Evolutionary conservation across 371 early-diverging fungal species (phyloP).

Genomic region (Homolaphlyctis polyrhiza): DNA sequence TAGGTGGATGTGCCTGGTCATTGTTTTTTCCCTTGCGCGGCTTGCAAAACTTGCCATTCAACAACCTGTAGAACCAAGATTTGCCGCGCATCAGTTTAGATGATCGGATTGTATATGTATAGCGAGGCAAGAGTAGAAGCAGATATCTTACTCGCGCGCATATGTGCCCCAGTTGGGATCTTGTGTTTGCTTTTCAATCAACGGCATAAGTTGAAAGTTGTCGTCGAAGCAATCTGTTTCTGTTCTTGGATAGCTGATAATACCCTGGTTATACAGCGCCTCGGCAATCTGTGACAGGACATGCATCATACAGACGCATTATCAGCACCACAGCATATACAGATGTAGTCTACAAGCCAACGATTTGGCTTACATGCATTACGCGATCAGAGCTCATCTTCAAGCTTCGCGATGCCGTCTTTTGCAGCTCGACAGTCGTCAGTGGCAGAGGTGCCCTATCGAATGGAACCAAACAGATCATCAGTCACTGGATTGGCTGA

Average conservation of each 20-base stretch:
- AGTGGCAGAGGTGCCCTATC: slow-evolving; percentile 80
- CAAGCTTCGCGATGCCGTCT: slow-evolving; percentile 67
- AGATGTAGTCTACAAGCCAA: too few relatives aligned
- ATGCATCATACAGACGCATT: not conserved
- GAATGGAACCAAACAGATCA: not conserved
- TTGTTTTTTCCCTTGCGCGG: slow-evolving; percentile 91
- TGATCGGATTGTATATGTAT: not conserved
- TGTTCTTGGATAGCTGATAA: slow-evolving; percentile 98
- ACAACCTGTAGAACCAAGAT: slow-evolving; percentile 57
- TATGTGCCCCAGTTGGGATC: slow-evolving; percentile 62
- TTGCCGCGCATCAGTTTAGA: not conserved
- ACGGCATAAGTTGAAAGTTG: slow-evolving; percentile 65
- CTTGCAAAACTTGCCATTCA: slow-evolving; percentile 65
- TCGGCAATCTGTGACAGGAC: slow-evolving; percentile 81
- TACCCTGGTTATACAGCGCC: slow-evolving; percentile 77
- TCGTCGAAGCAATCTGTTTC: slow-evolving; percentile 94
- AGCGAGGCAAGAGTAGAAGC: not conserved
- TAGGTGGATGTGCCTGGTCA: slow-evolving; percentile 99
- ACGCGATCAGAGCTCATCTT: slow-evolving; percentile 73
- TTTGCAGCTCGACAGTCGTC: slow-evolving; percentile 95
- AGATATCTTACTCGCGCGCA: slow-evolving; percentile 56
- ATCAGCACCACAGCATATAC: not conserved
- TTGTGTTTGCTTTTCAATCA: slow-evolving; percentile 62
- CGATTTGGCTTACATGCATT: slow-evolving; percentile 81
- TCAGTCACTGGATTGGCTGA: not conserved